phyloP scores from a whole-genome alignment of 2,329 filamentous ascomycete genomes.

The Scedosporium boydii region DNA sequence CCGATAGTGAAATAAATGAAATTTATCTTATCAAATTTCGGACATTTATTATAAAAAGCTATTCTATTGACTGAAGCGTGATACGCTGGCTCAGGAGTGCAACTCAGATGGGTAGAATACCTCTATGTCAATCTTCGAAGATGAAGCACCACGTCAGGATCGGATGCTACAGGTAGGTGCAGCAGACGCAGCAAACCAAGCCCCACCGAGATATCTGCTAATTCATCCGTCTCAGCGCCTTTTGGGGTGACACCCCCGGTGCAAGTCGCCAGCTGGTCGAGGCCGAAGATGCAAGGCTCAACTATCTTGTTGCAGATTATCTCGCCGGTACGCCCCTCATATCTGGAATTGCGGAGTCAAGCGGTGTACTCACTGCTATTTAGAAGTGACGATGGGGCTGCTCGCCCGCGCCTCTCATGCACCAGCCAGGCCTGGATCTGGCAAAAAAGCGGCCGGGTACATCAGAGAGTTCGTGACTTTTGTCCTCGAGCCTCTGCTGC shows the following conservation, averaged over 20 bases:
- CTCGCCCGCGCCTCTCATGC: slow-evolving; percentile 2
- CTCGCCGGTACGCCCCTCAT: neutral
- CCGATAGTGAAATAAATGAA: neutral
- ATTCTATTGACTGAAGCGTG: neutral
- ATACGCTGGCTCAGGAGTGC: neutral
- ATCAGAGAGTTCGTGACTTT: slow-evolving; percentile 5
- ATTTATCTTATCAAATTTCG: neutral
- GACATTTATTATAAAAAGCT: neutral
- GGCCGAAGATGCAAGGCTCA: slow-evolving; percentile 3
- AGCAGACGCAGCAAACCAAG: neutral
- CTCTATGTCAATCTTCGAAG: neutral
- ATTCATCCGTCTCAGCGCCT: neutral
- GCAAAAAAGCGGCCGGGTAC: neutral
- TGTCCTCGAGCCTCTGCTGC: slow-evolving; percentile 1
- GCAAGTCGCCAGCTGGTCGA: slow-evolving; percentile 6
- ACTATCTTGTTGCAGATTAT: slow-evolving; percentile 6
- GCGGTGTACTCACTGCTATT: neutral
- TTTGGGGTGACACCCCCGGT: slow-evolving; percentile 5
- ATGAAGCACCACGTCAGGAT: slow-evolving; percentile 2
- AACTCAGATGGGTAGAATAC: neutral
- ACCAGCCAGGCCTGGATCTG: neutral
- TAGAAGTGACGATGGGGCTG: slow-evolving; percentile 5
- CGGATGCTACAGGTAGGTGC: slow-evolving; percentile 6
- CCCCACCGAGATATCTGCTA: neutral
- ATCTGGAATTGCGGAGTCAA: neutral